Percentiles rank a stretch among this genome's conserved stretches.
phyloP scores from a whole-genome alignment of 202 grass and related monocot genomes.

The Zizania palustris region DNA sequence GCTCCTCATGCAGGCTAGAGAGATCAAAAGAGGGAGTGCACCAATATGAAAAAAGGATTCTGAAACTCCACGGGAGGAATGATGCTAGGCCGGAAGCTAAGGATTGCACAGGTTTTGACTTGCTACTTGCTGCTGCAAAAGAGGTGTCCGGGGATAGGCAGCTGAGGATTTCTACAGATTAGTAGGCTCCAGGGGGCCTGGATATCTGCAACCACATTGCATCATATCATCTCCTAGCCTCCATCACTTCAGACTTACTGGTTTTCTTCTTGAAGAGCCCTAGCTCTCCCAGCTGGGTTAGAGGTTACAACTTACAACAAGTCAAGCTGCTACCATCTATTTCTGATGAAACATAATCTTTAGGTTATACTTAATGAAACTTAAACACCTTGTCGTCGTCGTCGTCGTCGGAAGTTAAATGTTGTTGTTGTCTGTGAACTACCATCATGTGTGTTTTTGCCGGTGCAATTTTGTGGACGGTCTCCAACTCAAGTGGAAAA shows the following conservation, averaged over 20 bases:
- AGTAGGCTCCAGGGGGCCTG: too few species aligned
- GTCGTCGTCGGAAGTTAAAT: neutral
- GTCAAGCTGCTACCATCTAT: too few species aligned
- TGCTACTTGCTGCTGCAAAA: slow-evolving; percentile 65
- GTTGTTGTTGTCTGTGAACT: neutral
- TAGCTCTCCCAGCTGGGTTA: too few species aligned
- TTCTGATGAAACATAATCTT: slow-evolving; percentile 31
- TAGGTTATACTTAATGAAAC: slow-evolving; percentile 14
- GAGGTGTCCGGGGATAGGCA: slow-evolving; percentile 46
- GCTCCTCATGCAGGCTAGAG: slow-evolving; percentile 50
- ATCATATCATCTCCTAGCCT: too few species aligned
- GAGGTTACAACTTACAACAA: too few species aligned
- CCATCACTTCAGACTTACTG: too few species aligned
- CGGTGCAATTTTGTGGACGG: slow-evolving; percentile 10
- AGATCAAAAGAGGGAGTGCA: slow-evolving; percentile 60
- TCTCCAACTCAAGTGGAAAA: slow-evolving; percentile 11
- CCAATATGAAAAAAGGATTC: slow-evolving; percentile 54
- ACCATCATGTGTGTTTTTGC: neutral
- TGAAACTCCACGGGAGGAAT: slow-evolving; percentile 58
- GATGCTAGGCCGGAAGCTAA: slow-evolving; percentile 35
- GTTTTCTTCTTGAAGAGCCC: too few species aligned
- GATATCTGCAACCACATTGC: too few species aligned
- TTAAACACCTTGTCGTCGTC: neutral
- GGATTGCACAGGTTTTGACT: slow-evolving; percentile 50
- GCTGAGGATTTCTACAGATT: neutral